Percentiles rank a stretch among this genome's conserved stretches.
Evolutionary conservation across 306 rosid genomes (phyloP).

Genomic region (Dryas drummondii): DNA sequence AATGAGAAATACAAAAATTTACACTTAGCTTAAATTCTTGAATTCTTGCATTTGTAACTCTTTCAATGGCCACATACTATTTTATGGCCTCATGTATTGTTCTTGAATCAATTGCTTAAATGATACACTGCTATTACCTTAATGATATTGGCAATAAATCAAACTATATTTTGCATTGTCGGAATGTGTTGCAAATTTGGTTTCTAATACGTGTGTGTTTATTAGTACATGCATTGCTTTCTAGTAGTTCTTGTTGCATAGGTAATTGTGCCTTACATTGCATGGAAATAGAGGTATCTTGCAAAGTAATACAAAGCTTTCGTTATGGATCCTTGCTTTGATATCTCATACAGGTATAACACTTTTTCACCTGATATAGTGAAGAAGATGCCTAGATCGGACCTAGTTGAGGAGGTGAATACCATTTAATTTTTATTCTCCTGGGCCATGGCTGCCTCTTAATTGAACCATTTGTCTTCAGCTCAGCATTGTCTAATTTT

Average conservation of each 20-base stretch:
- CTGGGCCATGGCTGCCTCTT: constrained; percentile 1
- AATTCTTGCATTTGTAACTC: neutral
- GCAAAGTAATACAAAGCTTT: constrained; percentile 3
- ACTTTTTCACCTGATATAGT: constrained; percentile 85
- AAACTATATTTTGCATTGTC: no score
- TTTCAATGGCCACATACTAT: no score
- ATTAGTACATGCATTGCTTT: neutral
- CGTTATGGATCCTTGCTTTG: constrained; percentile 13
- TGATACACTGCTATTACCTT: no score
- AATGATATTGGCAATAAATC: no score
- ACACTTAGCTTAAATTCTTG: neutral
- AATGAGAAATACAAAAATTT: neutral
- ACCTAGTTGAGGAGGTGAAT: constrained; percentile 83
- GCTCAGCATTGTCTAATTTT: neutral
- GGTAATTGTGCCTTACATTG: constrained; percentile 4
- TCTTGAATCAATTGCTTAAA: no score
- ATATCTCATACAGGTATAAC: constrained; percentile 55
- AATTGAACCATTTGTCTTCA: neutral
- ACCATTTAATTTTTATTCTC: constrained; percentile 5
- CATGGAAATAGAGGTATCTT: neutral
- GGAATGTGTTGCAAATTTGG: neutral
- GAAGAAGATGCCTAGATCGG: constrained; percentile 85
- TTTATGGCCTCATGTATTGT: no score
- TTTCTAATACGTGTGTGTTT: constrained; percentile 8
- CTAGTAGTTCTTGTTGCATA: neutral